phyloP scores from a whole-genome alignment of 257 asterid species.

The Echium plantagineum region DNA sequence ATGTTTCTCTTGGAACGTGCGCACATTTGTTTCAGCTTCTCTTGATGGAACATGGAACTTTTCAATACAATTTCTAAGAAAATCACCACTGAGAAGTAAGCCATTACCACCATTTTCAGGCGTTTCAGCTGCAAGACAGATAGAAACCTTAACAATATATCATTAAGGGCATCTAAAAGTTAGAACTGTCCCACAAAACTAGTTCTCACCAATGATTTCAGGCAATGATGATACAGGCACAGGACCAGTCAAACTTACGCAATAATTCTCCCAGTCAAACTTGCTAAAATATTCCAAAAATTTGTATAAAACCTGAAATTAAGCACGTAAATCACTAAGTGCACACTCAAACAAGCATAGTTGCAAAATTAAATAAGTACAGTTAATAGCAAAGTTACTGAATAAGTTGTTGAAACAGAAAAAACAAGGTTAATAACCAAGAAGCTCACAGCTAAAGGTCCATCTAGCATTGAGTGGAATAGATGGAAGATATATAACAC shows the following conservation, averaged over 20 bases:
- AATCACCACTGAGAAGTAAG: slow-evolving; percentile 56
- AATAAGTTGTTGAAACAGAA: not conserved
- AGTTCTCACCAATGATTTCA: slow-evolving; percentile 48
- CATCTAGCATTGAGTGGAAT: slow-evolving; percentile 60
- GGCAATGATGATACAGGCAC: slow-evolving; percentile 60
- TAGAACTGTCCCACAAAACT: slow-evolving; percentile 5
- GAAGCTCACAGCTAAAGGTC: slow-evolving; percentile 82
- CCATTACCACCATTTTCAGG: slow-evolving; percentile 44
- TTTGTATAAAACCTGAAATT: slow-evolving; percentile 60
- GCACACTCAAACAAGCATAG: slow-evolving; percentile 5
- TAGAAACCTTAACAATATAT: slow-evolving; percentile 8
- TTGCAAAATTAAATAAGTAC: not conserved
- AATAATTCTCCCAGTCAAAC: slow-evolving; percentile 74
- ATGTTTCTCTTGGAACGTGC: slow-evolving; percentile 48
- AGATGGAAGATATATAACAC: slow-evolving; percentile 80
- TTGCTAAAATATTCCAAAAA: slow-evolving; percentile 83
- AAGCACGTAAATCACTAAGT: slow-evolving; percentile 14
- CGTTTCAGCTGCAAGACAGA: slow-evolving; percentile 40
- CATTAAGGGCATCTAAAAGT: not conserved
- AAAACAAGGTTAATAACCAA: not conserved
- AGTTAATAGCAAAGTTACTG: not conserved
- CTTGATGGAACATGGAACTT: slow-evolving; percentile 55
- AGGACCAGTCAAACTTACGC: slow-evolving; percentile 66
- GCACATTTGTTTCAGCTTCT: slow-evolving; percentile 28
- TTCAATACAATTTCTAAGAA: slow-evolving; percentile 37